These are phyloP conservation scores for Euphorbia peplus DNA, from an alignment of 345 rosid genomes.

Conservation along the genomic window DNA sequence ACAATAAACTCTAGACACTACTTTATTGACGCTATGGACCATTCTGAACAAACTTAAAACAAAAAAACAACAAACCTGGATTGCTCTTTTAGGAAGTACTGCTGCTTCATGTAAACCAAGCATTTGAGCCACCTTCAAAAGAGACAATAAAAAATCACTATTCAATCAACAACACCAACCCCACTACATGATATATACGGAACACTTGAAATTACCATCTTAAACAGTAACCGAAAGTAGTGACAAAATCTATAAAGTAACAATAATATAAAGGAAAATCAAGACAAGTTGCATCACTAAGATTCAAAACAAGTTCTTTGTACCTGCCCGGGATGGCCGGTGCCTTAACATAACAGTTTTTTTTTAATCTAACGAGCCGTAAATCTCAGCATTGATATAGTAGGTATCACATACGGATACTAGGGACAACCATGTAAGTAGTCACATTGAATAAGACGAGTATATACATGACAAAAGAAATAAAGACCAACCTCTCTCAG, in stretches of 20 bases:
- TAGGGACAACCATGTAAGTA: too few species aligned
- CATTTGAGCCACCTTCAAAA: constrained; percentile 68
- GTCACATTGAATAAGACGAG: neutral
- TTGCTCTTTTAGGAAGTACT: constrained; percentile 79
- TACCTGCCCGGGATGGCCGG: too few species aligned
- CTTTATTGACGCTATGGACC: too few species aligned
- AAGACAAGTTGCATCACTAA: neutral
- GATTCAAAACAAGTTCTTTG: too few species aligned
- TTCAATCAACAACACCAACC: neutral
- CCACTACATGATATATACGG: constrained; percentile 3
- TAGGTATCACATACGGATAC: neutral
- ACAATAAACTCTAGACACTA: too few species aligned
- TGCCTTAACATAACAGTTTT: too few species aligned
- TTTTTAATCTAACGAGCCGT: neutral
- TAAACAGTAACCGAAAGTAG: too few species aligned
- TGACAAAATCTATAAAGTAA: neutral
- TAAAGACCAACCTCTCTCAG: constrained; percentile 68
- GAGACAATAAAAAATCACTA: constrained; percentile 2
- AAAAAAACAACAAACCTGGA: constrained; percentile 55
- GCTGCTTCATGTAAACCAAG: constrained; percentile 80
- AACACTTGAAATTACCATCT: too few species aligned
- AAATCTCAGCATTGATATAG: neutral
- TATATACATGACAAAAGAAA: neutral
- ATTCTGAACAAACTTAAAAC: neutral
- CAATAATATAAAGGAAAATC: neutral